Evolutionary conservation across 1,139 yeast species (phyloP), one percentile per base, ranked within the genome.

Genomic region (Eremothecium cymbalariae): DNA sequence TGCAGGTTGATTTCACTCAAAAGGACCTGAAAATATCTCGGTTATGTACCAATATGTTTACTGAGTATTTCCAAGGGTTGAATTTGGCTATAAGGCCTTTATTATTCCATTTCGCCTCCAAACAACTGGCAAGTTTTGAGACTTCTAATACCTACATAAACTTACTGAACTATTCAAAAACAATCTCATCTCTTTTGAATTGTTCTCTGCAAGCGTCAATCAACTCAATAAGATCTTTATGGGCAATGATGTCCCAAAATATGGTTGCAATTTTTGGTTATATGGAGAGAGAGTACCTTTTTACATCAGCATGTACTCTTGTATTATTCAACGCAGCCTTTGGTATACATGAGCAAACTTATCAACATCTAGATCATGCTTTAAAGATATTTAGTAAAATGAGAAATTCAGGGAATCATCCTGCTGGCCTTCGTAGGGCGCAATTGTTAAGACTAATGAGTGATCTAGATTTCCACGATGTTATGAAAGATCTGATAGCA

Each of bases 221-320:
- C 32, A 82, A 82, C 50, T 77, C 90, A 0, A 75, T 84, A 29
- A 67, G 84, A 42, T 73, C 82, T 1, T 64, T 82, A 4, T 78
- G 88, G 83, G 76, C 80, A 0, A 62, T 83, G 32, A 62, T 78
- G 48, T 80, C 82, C 0, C 80, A 77, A 38, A 78, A 79, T 44
- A 77, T 80, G 82, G 79, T 82, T 18, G 90, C 94, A 0, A 59
- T 81, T 26, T 83, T 81, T 62, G 94, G 94, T 1, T 83, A 86
- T 67, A 80, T 83, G 85, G 95, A 84, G 53, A 64, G 95, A 48
- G 95, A 84, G 51, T 83, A 83, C 54, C 62, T 82, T 19, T 83
- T 81, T 55, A 80, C 90, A 0, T 75, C 94, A 0, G 79, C 93
- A 1, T 81, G 86, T 4, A 83, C 94, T 0, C 62, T 83, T 36